A percentile compares a stretch with the other conserved stretches of the same genome.
Evolutionary conservation across 1,284 basidiomycete species (phyloP).

Genomic region (Tilletia indica): DNA sequence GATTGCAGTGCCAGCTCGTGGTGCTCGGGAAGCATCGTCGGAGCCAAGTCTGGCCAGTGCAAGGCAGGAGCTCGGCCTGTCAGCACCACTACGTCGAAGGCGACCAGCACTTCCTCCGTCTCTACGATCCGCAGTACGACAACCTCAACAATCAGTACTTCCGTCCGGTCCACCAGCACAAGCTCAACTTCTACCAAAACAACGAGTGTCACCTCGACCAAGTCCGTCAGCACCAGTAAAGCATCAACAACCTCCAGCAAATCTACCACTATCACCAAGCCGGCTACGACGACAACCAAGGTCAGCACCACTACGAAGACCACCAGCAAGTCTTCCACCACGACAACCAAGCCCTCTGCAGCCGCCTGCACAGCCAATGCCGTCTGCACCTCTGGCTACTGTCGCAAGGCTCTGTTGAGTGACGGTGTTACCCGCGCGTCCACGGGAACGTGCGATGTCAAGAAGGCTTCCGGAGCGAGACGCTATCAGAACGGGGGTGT

Average conservation of each 20-base stretch:
- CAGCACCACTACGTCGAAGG: not conserved
- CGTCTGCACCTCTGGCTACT: not conserved
- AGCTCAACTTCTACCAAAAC: not conserved
- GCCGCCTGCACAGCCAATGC: constrained; percentile 5
- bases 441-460: constrained; percentile 4
- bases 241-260: not conserved
- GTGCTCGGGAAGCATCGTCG: not conserved
- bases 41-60: not conserved
- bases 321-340: not conserved
- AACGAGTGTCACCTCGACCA: not conserved
- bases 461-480: not conserved
- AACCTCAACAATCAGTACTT: not conserved
- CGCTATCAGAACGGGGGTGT: constrained; percentile 14
- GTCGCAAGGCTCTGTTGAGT: constrained; percentile 7
- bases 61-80: not conserved
- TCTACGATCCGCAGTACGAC: not conserved
- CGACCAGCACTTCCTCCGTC: not conserved
- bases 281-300: not conserved
- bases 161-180: not conserved
- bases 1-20: not conserved
- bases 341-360: not conserved
- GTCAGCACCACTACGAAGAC: not conserved
- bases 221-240: not conserved
- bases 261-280: not conserved
- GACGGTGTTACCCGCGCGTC: not conserved